Conservation (phyloP, 495 filamentous ascomycete genomes). For the Xylaria palmicola region DNA sequence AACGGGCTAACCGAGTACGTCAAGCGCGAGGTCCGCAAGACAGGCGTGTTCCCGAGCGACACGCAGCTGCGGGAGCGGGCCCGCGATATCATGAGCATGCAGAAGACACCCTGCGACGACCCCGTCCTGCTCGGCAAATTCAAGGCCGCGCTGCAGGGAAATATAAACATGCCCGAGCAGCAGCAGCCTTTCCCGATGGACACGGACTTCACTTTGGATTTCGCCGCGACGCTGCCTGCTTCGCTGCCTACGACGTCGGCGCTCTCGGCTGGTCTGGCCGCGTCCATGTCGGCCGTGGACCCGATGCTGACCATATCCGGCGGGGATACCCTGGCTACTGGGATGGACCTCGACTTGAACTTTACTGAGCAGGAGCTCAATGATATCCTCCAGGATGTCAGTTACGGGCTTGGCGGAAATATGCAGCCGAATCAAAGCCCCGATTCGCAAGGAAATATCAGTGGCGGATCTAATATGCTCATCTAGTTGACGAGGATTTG, state of each 20-base stretch:
- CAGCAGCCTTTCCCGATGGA: not conserved
- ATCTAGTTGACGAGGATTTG: not conserved
- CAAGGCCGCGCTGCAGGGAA: constrained; percentile 37
- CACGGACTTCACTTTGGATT: not conserved
- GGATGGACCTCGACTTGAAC: constrained; percentile 30
- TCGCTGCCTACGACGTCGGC: not conserved
- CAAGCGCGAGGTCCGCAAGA: constrained; percentile 22
- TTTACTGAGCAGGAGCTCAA: constrained; percentile 39
- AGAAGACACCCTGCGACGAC: constrained; percentile 49
- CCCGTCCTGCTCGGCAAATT: constrained; percentile 47
- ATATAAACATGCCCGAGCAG: constrained; percentile 13
- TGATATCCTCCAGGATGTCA: constrained; percentile 39
- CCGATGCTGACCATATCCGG: not conserved
- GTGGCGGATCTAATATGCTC: constrained; percentile 2
- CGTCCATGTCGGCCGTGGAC: not conserved
- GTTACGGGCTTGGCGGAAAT: constrained; percentile 13
- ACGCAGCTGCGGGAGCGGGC: constrained; percentile 39
- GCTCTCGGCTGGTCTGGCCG: not conserved
- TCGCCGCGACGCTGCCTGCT: not conserved
- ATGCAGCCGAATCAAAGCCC: constrained; percentile 8
- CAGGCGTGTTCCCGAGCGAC: constrained; percentile 38
- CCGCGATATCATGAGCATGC: constrained; percentile 41
- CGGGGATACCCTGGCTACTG: constrained; percentile 17
- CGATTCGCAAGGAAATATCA: not conserved
- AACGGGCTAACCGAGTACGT: constrained; percentile 44